Percentiles rank a stretch among this genome's conserved stretches.
phyloP scores from a whole-genome alignment of 768 basidiomycete species.

The Mycena indigotica region DNA sequence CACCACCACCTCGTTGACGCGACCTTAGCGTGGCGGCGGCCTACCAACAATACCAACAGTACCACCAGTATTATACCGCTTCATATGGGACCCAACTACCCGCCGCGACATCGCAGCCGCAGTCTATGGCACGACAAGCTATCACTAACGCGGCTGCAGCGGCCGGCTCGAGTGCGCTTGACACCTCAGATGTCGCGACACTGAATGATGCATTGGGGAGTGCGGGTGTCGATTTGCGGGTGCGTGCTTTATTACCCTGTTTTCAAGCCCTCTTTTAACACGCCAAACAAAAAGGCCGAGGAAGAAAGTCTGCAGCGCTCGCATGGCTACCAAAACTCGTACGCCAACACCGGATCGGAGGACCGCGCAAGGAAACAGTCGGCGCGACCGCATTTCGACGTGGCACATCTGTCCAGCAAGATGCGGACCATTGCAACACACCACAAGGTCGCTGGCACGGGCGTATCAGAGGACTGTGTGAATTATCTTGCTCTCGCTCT shows the following conservation, averaged over 20 bases:
- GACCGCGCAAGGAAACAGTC: conserved; percentile 84
- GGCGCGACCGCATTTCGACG: conserved; percentile 66
- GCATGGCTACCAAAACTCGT: conserved; percentile 52
- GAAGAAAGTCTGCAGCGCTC: conserved; percentile 78
- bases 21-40: neutral
- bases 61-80: conserved; percentile 16
- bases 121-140: conserved; percentile 18
- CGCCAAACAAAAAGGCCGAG: conserved; percentile 61
- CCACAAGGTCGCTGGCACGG: conserved; percentile 58
- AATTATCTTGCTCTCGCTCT: conserved; percentile 82
- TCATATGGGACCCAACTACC: neutral
- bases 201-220: conserved; percentile 85
- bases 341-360: conserved; percentile 65
- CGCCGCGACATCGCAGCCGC: conserved; percentile 5
- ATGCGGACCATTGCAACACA: conserved; percentile 69
- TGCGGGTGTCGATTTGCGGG: conserved; percentile 84
- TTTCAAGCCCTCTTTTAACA: neutral
- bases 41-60: neutral
- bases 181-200: conserved; percentile 64
- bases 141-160: conserved; percentile 10
- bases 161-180: conserved; percentile 2
- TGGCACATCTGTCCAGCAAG: conserved; percentile 61
- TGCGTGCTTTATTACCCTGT: conserved; percentile 34
- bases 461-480: conserved; percentile 68
- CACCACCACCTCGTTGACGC: neutral